Base-by-base conservation (phyloP, 495 filamentous ascomycete species). In the Hypoxylon perforatum region DNA sequence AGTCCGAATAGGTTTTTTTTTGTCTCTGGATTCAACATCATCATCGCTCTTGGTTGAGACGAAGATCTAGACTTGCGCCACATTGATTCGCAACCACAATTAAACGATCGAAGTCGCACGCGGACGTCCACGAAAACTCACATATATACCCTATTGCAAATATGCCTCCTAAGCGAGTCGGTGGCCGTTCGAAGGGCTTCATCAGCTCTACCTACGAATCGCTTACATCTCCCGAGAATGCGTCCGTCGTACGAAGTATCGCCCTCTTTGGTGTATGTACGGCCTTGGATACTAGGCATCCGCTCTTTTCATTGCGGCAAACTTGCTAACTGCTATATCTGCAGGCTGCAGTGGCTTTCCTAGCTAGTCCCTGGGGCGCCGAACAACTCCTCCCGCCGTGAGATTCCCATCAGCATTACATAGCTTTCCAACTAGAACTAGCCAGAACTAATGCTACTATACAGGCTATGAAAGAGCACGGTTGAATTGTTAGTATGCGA, bases 381-480 rank as follows among this genome's bases (percentile, higher is more conserved):
- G 90, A 92, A 79, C 81, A 89, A 72, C 81, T 93, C 57, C 82
- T 92, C 55, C 90, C 90, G 70, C 87, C 88, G 87, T 93, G 51
- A 70, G 72, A 61, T 9, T 9, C 30, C 30, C 8, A 33, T 10
- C 30, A 33, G 2, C 30, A 33, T 33, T 33, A 10, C 30, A 10
- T 10, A 3, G 11, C 30, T 33, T 33, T 5, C 30, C 7, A 10
- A 9, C 11, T 33, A 33, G 30, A 33, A 28, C 8, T 8, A 33
- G 30, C 30, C 8, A 33, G 30, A 10, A 57, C 51, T 69, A 23
- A 69, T 52, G 8, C 22, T 4, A 17, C 8, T 0, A 42, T 36
- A 3, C 15, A 69, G 65, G 17, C 21, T 60, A 56, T 69, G 19
- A 68, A 49, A 33, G 23, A 21, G 18, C 3, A 5, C 19, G 21